A percentile compares a stretch with the other conserved stretches of the same genome.
These are phyloP conservation scores for Pholiota microspora DNA, from an alignment of 768 basidiomycete species.

Conservation along the genomic window DNA sequence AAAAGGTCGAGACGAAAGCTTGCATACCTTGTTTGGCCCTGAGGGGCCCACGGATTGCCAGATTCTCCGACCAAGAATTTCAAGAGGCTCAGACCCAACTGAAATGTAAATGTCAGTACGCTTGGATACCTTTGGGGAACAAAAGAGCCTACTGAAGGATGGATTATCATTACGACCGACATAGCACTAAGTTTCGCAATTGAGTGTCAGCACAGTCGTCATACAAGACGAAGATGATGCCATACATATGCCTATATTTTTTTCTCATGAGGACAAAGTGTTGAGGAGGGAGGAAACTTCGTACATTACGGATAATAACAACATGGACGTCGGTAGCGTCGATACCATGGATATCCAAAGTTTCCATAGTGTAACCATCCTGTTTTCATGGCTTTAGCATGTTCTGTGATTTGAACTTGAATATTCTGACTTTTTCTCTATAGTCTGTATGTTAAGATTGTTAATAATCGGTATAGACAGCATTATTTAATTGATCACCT, in stretches of 20 bases:
- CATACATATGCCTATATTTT: constrained; percentile 49
- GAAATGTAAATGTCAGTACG: too few species aligned
- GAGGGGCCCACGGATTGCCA: constrained; percentile 82
- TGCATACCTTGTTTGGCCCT: constrained; percentile 78
- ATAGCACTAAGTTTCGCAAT: constrained; percentile 56
- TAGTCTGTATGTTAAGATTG: constrained; percentile 48
- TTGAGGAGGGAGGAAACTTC: constrained; percentile 15
- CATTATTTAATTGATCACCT: constrained; percentile 63
- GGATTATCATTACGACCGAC: constrained; percentile 87
- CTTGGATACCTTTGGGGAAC: too few species aligned
- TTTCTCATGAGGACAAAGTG: constrained; percentile 1
- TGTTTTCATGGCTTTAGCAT: constrained; percentile 23
- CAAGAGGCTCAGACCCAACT: constrained; percentile 87
- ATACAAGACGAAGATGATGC: neutral
- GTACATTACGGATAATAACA: constrained; percentile 54
- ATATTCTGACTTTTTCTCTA: constrained; percentile 69
- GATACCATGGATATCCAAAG: constrained; percentile 67
- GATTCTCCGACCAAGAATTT: constrained; percentile 64
- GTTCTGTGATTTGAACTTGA: too few species aligned
- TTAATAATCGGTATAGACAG: neutral
- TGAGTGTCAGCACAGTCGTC: neutral
- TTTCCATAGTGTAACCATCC: constrained; percentile 91
- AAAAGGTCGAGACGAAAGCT: too few species aligned
- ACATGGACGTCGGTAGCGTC: constrained; percentile 49
- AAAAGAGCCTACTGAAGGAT: constrained; percentile 65